Evolutionary conservation across 495 filamentous ascomycete genomes (phyloP).

Genomic region (Penicillium dipodomyicola): DNA sequence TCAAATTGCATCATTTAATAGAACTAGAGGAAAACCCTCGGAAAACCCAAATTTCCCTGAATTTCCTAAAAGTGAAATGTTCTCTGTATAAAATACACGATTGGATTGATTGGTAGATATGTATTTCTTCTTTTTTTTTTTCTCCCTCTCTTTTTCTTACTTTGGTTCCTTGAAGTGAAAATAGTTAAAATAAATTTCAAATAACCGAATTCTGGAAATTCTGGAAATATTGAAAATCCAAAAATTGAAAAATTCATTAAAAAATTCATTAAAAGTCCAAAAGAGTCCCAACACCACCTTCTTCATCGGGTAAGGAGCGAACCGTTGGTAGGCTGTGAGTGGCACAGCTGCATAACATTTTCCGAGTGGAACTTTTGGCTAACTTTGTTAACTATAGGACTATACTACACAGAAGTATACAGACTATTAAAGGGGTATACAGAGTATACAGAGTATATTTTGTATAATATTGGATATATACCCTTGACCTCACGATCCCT

Average conservation of each 20-base stretch:
- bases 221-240: neutral
- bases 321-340: constrained; percentile 9
- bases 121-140: neutral
- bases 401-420: neutral
- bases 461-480: neutral
- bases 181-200: neutral
- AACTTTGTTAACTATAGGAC: neutral
- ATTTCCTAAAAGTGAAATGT: neutral
- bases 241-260: neutral
- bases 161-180: neutral
- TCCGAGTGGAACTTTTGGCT: constrained; percentile 5
- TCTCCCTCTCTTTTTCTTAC: neutral
- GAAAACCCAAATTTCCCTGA: neutral
- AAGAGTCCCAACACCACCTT: constrained; percentile 24
- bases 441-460: neutral
- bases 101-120: neutral
- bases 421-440: no score
- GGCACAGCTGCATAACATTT: constrained; percentile 24
- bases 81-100: neutral
- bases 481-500: constrained; percentile 16
- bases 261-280: neutral
- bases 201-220: neutral
- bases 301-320: constrained; percentile 23
- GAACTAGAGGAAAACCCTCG: neutral
- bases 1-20: neutral